Evolutionary conservation across 805 yeast species (phyloP), one percentile per base, ranked within the genome.

Genomic region (Lipomyces chichibuensis): DNA sequence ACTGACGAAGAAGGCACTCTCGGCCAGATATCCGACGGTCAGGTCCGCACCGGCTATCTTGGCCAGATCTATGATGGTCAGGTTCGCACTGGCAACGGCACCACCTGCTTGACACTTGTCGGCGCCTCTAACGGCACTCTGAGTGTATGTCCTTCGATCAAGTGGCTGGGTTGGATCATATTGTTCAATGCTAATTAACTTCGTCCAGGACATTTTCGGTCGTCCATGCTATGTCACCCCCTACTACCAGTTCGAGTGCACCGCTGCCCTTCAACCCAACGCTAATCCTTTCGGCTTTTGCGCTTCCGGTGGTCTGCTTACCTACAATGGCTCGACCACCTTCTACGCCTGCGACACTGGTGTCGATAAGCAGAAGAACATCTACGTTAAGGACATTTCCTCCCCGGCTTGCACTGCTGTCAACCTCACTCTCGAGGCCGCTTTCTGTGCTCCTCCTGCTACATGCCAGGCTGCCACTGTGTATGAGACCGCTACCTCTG

Each of bases 291-390:
- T 63, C 56, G 71, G 71, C 14, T 68, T 68, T 65, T 63, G 71
- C 64, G 49, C 46, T 54, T 58, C 62, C 27, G 55, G 43, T 46
- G 67, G 64, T 33, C 43, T 43, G n/a, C 63, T 68, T 57, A 60
- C 70, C 52, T 68, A 66, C 67, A n/a, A 68, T 43, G 63, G 65
- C 43, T 58, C 65, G 60, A 35, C 71, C 27, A 68, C 71, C 29
- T 68, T 68, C 71, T 68, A 63, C 63, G 67, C 69, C 33, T 68
- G 71, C 65, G 71, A 65, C 64, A 68, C 71, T 23, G 71, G 71
- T 35, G 66, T 68, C 43, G 67, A 52, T 52, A 33, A 62, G 59
- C 63, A 67, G 65, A 25, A 61, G 35, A 68, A 68, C 70, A 62
- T 68, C 62, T 68, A 68, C 62, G 71, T 68, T 33, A 33, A 57